Base-by-base conservation (phyloP, 2,329 filamentous ascomycete species). In the Botryosphaeria agaves region DNA sequence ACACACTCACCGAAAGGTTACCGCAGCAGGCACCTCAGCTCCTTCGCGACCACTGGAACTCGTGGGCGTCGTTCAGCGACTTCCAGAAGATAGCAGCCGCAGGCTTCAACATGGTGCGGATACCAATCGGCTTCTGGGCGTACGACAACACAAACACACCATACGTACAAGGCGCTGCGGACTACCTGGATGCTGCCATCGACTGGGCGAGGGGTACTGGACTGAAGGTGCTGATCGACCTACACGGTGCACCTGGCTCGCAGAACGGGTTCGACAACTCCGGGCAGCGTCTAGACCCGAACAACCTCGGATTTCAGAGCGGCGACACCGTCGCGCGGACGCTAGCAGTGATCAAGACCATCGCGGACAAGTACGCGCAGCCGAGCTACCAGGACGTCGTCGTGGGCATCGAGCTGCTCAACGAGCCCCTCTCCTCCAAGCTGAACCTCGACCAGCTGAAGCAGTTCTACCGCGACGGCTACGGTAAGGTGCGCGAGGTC, bases 261-360 rank as follows among this genome's bases (percentile, higher is more conserved):
- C 69, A 72, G 40, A 72, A 73, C 36, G 69, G 70, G 7, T 73
- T 67, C 42, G 70, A 75, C 46, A 73, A 75, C 46, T 69, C 62
- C 24, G 71, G 71, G 2, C 61, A 66, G 34, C 53, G 52, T 38
- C 54, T 53, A 29, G 39, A 37, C 29, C n/a, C n/a, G n/a, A n/a
- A n/a, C n/a, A 56, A 33, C 11, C 58, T 56, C 36, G 45, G 47
- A 4, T 69, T 61, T 56, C 56, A 58, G 35, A 45, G 51, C 18
- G 63, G 60, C 18, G 48, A 61, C 35, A 66, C 58, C 1, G 52
- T 65, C 5, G 36, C 51, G n/a, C 53, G 60, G 28, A 70, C 66
- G 2, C 48, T 76, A 7, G 44, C 55, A 15, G 66, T 74, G 3
- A 57, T 80, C n/a, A 50, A 65, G 15, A 60, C 47, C 5, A 67